Percentiles rank a stretch among this genome's conserved stretches.
phyloP scores from a whole-genome alignment of 768 basidiomycete species.

The Leucocoprinus sp. region DNA sequence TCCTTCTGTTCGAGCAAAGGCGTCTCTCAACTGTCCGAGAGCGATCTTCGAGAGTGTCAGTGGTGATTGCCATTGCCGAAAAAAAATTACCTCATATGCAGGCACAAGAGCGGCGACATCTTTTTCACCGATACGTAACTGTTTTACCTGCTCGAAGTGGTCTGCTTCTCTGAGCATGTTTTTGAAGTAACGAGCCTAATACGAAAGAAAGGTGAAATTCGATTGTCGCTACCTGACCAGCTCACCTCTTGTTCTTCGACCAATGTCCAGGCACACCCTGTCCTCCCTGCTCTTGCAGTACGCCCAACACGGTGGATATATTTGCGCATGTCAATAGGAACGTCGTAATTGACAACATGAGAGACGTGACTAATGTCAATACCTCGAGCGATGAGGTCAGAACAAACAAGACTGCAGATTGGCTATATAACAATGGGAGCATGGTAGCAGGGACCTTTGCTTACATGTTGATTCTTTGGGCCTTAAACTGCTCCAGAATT shows the following conservation, averaged over 20 bases:
- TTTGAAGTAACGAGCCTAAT: constrained; percentile 83
- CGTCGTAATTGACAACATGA: constrained; percentile 93
- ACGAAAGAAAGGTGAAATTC: neutral
- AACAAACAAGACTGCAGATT: constrained; percentile 77
- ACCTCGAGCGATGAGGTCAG: constrained; percentile 91
- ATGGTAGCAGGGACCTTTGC: constrained; percentile 16
- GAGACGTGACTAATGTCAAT: constrained; percentile 90
- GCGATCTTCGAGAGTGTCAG: constrained; percentile 21
- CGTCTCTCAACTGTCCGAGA: constrained; percentile 30
- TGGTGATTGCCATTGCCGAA: neutral
- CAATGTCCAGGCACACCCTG: constrained; percentile 88
- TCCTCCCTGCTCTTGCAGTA: constrained; percentile 86
- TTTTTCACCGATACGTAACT: constrained; percentile 52
- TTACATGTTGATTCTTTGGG: constrained; percentile 77
- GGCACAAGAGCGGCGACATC: constrained; percentile 47
- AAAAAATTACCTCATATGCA: constrained; percentile 54
- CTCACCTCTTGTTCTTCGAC: constrained; percentile 89
- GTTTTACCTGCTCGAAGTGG: constrained; percentile 63
- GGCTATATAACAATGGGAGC: neutral
- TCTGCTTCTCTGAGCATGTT: constrained; percentile 64
- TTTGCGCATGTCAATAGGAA: constrained; percentile 95
- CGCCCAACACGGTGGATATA: constrained; percentile 97
- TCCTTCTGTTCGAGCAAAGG: constrained; percentile 24
- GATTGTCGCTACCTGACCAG: neutral
- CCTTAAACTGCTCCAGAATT: constrained; percentile 75